A percentile compares a stretch with the other conserved stretches of the same genome.
Conservation (phyloP, 169 alveolate genomes). For the Perkinsus marinus region DNA sequence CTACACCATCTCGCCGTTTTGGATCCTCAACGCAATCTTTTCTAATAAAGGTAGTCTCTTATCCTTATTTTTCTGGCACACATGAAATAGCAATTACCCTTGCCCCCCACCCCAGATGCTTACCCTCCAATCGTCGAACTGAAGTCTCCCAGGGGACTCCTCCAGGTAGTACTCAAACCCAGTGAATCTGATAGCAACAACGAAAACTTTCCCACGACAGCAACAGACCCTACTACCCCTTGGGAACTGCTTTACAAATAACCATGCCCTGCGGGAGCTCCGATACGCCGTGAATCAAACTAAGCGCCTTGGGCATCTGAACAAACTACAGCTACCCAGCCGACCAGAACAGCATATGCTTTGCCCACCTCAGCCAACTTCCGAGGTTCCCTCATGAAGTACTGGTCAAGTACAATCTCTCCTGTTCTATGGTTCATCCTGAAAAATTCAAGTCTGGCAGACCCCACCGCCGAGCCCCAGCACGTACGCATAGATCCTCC, state of each 20-base stretch:
- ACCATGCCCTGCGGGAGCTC: not conserved
- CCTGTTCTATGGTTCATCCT: not conserved
- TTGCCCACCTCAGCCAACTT: not conserved
- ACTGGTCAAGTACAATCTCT: not conserved
- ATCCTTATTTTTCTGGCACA: not conserved
- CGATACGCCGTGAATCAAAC: not conserved
- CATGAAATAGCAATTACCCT: not conserved
- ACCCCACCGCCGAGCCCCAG: not conserved
- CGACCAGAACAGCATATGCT: not conserved
- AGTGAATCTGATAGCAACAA: not conserved
- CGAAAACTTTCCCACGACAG: not conserved
- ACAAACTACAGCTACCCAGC: not conserved
- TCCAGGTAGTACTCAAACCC: not conserved
- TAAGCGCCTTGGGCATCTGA: not conserved
- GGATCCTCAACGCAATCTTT: not conserved
- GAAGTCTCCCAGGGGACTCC: not conserved
- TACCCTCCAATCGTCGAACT: not conserved
- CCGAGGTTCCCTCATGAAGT: not conserved
- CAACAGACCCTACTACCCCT: not conserved
- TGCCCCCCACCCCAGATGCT: not conserved
- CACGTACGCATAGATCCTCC: not conserved
- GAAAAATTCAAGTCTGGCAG: not conserved
- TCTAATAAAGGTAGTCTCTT: not conserved
- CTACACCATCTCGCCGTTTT: not conserved
- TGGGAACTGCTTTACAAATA: not conserved